Base-by-base conservation (phyloP, 2,329 filamentous ascomycete genomes). In the Magnaporthales sp. region DNA sequence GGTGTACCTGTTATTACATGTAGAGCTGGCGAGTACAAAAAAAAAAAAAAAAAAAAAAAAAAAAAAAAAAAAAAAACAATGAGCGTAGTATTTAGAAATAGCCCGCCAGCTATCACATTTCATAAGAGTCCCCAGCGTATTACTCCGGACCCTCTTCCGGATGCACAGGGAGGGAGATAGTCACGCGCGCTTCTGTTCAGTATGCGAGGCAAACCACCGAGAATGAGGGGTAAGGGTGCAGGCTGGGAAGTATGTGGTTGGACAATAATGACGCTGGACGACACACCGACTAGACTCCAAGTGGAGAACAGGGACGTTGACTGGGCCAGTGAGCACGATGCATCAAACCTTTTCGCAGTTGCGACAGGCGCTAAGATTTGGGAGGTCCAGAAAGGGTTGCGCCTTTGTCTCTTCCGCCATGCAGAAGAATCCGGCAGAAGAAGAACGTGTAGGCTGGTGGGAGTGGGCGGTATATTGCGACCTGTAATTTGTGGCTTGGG, bases 21-120 rank as follows among this genome's bases (percentile, higher is more conserved):
- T n/a, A n/a, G n/a, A n/a, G n/a, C n/a, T n/a, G n/a, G n/a, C n/a
- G n/a, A 51, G 19, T 15, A 27, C 27, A 62, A 24, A 30, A n/a
- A 13, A 15, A 62, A 62, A n/a, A 62, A 62, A 62, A 62, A 31
- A 62, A 19, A 22, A 30, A 62, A 62, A 30, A 62, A 31, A 63
- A 46, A 24, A 32, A 26, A 26, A 38, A 7, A 26, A 38, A 38
- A 38, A 30, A 63, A 38, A 32, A 27, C 3, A n/a, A 26, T 13
- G 31, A 38, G 30, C 15, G 22, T 4, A 26, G 19, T 7, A 63
- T 46, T 30, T 63, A 9, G 11, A 38, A 63, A n/a, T 10, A 22
- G 13, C 27, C 60, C n/a, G 27, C 31, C 60, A 62, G 13, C 31
- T n/a, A n/a, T n/a, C n/a, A n/a, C 60, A 51, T 51, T 8, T 51